These are phyloP conservation scores for Sugiyamaella novakii DNA, from an alignment of 1,139 yeast species.

Conservation along the genomic window DNA sequence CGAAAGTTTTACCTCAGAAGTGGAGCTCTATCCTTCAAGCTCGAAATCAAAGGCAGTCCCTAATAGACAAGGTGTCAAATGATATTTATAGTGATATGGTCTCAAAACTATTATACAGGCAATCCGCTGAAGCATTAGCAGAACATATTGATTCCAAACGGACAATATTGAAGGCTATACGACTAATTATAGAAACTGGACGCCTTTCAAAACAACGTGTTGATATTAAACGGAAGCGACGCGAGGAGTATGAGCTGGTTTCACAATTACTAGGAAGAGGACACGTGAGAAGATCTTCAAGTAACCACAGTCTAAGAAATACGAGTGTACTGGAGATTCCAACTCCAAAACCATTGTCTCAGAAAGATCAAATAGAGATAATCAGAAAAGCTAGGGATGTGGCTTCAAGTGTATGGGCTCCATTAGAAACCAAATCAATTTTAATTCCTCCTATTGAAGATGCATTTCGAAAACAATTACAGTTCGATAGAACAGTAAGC, in stretches of 20 bases:
- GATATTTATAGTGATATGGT: constrained; percentile 63
- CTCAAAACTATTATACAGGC: constrained; percentile 54
- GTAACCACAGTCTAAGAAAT: constrained; percentile 6
- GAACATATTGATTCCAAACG: constrained; percentile 39
- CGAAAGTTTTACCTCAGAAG: constrained; percentile 39
- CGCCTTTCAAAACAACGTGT: constrained; percentile 28
- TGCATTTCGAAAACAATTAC: constrained; percentile 25
- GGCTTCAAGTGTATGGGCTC: constrained; percentile 33
- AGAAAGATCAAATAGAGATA: constrained; percentile 14
- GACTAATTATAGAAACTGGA: constrained; percentile 28
- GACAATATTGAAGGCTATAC: constrained; percentile 31
- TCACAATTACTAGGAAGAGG: constrained; percentile 31
- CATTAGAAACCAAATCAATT: constrained; percentile 27
- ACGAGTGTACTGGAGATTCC: constrained; percentile 24
- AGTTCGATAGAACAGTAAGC: constrained; percentile 26
- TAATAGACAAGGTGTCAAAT: constrained; percentile 47
- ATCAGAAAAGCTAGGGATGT: constrained; percentile 21
- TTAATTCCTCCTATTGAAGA: constrained; percentile 20
- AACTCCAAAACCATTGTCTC: constrained; percentile 38
- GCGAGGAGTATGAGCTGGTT: constrained; percentile 33
- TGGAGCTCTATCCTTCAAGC: constrained; percentile 42
- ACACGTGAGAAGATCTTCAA: constrained; percentile 6
- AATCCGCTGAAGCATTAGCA: constrained; percentile 50
- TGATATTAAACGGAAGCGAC: constrained; percentile 29
- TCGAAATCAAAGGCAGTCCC: constrained; percentile 42